A percentile compares a stretch with the other conserved stretches of the same genome.
These are phyloP conservation scores for Usnea hakonensis DNA, from an alignment of 495 filamentous ascomycete species.

Conservation along the genomic window DNA sequence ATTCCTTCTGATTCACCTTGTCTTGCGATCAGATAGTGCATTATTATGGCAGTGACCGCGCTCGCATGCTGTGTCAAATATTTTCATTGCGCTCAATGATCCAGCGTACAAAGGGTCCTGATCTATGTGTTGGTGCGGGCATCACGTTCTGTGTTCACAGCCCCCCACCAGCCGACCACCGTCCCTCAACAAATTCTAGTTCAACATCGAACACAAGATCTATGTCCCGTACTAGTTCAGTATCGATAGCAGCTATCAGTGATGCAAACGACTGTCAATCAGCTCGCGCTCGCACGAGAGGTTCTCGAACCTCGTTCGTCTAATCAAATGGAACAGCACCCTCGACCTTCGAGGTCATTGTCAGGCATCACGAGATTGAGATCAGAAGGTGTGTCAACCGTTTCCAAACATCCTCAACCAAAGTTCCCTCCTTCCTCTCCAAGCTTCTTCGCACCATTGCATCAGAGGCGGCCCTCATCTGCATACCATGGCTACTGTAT, in stretches of 20 bases:
- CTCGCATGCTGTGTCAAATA: not conserved
- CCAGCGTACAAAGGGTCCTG: conserved; percentile 3
- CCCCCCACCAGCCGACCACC: conserved; percentile 4
- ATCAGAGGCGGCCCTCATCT: conserved; percentile 24
- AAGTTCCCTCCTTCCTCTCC: conserved; percentile 6
- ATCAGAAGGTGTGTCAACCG: conserved; percentile 23
- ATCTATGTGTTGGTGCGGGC: not conserved
- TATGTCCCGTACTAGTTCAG: not conserved
- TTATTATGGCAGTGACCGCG: not conserved
- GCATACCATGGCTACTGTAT: conserved; percentile 33
- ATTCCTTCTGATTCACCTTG: not conserved
- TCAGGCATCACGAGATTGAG: conserved; percentile 23
- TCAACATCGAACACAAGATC: not conserved
- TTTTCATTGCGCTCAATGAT: not conserved
- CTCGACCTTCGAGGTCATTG: conserved; percentile 20
- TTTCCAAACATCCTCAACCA: conserved; percentile 19
- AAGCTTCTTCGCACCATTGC: conserved; percentile 29
- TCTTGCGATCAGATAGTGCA: not conserved
- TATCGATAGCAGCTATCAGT: not conserved
- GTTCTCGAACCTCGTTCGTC: conserved; percentile 1
- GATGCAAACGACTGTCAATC: conserved; percentile 17
- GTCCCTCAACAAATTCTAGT: not conserved
- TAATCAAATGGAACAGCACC: conserved; percentile 10
- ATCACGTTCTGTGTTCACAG: not conserved
- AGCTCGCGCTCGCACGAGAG: conserved; percentile 3